Conservation (phyloP, 257 asterid species). For the Ajuga chamaepitys region DNA sequence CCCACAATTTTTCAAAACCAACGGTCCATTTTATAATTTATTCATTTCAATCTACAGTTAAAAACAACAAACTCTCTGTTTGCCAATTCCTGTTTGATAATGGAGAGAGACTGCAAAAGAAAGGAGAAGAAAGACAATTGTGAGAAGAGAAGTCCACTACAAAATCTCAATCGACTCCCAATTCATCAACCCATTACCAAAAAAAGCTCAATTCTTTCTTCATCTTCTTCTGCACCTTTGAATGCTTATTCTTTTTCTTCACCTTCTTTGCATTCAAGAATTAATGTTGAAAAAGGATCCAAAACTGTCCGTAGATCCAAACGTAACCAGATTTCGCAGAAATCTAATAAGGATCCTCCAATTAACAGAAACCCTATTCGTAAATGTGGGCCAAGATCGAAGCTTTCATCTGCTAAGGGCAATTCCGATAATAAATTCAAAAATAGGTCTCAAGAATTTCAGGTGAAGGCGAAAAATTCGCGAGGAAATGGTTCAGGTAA, state of each 20-base stretch:
- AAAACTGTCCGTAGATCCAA: slow-evolving; percentile 27
- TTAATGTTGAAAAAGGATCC: slow-evolving; percentile 15
- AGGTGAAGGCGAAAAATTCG: slow-evolving; percentile 15
- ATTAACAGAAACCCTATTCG: slow-evolving; percentile 8
- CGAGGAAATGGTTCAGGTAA: slow-evolving; percentile 29
- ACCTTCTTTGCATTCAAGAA: slow-evolving; percentile 17
- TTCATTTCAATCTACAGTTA: slow-evolving; percentile 2
- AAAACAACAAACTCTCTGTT: neutral
- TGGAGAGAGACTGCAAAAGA: slow-evolving; percentile 16
- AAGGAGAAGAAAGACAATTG: slow-evolving; percentile 8
- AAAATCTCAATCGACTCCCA: slow-evolving; percentile 31
- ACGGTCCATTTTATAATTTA: slow-evolving; percentile 15
- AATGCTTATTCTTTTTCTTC: slow-evolving; percentile 14
- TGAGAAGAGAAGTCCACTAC: slow-evolving; percentile 33
- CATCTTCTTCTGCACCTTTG: slow-evolving; percentile 20
- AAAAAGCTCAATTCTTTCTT: slow-evolving; percentile 12
- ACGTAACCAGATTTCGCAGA: slow-evolving; percentile 30
- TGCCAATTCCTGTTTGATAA: neutral
- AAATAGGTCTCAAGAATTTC: slow-evolving; percentile 14
- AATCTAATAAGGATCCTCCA: slow-evolving; percentile 20
- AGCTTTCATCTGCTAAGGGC: slow-evolving; percentile 18
- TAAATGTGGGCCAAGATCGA: slow-evolving; percentile 24
- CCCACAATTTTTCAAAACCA: slow-evolving; percentile 8
- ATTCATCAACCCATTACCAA: slow-evolving; percentile 14
- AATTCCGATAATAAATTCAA: slow-evolving; percentile 16